Conservation (phyloP, 1,139 yeast species). For the Nakaseomyces uthaithaninus region DNA sequence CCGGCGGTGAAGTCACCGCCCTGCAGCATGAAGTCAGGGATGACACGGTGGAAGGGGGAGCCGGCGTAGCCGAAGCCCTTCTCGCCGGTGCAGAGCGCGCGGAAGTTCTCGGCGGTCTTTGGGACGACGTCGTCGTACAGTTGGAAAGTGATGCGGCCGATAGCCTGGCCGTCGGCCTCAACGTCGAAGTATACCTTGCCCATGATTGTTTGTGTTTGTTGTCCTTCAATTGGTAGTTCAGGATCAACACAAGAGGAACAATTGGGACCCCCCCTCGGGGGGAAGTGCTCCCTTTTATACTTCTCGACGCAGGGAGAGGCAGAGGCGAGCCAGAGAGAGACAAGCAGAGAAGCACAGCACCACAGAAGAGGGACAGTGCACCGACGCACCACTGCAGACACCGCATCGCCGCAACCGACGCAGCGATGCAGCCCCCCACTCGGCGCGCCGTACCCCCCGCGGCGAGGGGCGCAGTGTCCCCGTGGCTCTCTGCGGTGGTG, state of each 20-base stretch:
- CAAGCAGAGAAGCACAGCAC: too few relatives aligned
- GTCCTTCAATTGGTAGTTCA: not conserved
- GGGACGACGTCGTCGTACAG: conserved; percentile 93
- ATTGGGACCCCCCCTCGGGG: not conserved
- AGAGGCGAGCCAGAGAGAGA: too few relatives aligned
- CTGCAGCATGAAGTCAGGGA: conserved; percentile 97
- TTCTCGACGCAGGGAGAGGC: not conserved
- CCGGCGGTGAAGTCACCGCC: conserved; percentile 97
- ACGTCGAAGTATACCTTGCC: conserved; percentile 33
- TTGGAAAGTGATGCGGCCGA: conserved; percentile 74
- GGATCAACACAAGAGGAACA: not conserved
- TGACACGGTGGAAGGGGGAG: conserved; percentile 96
- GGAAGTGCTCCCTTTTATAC: not conserved
- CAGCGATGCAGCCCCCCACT: too few relatives aligned
- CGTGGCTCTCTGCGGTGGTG: too few relatives aligned
- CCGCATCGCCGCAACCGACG: too few relatives aligned
- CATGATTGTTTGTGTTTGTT: conserved; percentile 17
- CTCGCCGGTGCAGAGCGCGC: conserved; percentile 95
- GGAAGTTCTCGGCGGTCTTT: conserved; percentile 97
- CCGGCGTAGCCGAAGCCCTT: conserved; percentile 92
- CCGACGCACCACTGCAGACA: too few relatives aligned
- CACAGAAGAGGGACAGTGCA: too few relatives aligned
- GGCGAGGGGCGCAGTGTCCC: too few relatives aligned
- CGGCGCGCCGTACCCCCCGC: too few relatives aligned
- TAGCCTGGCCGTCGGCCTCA: conserved; percentile 34